Conservation (phyloP, 2,329 filamentous ascomycete species). For the Xylaria sp. region DNA sequence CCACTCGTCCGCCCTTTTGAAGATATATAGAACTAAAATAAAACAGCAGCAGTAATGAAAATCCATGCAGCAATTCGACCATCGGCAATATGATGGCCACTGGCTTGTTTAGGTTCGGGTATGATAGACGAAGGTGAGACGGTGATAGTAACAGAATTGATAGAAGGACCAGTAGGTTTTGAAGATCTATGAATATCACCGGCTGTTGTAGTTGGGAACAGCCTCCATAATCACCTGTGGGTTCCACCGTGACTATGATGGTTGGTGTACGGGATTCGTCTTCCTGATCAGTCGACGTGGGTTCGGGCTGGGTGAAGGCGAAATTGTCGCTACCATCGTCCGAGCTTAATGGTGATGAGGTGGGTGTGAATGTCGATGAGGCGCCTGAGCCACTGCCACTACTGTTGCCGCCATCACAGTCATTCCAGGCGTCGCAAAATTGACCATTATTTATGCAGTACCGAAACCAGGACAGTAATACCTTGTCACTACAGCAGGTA, state of each 20-base stretch:
- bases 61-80: conserved; percentile 38
- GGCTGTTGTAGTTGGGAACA: neutral
- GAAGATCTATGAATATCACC: neutral
- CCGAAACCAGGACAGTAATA: no score
- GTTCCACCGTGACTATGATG: neutral
- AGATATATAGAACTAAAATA: conserved; percentile 23
- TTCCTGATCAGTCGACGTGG: neutral
- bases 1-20: neutral
- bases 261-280: neutral
- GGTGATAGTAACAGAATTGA: conserved; percentile 21
- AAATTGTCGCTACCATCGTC: neutral
- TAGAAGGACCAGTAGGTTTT: conserved; percentile 1
- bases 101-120: conserved; percentile 29
- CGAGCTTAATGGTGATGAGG: neutral
- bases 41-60: conserved; percentile 38
- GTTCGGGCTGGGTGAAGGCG: neutral
- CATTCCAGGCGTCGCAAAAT: conserved; percentile 37
- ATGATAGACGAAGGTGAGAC: conserved; percentile 22
- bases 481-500: no score
- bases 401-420: conserved; percentile 28
- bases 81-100: conserved; percentile 35
- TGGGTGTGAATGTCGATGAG: conserved; percentile 17
- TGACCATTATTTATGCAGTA: conserved; percentile 30
- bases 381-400: neutral
- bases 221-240: neutral